A percentile compares a stretch with the other conserved stretches of the same genome.
Conservation (phyloP, 1,284 basidiomycete species). For the Marasmius oreades region DNA sequence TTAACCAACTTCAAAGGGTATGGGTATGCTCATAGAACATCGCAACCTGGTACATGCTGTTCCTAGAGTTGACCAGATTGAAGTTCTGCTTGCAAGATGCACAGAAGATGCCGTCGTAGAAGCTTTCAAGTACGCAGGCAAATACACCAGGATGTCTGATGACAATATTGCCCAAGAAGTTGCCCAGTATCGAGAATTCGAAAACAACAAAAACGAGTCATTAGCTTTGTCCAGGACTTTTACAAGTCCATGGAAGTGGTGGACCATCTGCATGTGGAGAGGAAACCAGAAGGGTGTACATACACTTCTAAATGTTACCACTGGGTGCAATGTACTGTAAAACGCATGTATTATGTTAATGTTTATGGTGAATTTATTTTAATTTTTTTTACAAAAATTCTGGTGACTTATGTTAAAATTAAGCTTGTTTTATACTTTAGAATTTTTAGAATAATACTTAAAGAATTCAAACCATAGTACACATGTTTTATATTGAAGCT, state of each 20-base stretch:
- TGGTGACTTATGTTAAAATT: too few relatives aligned
- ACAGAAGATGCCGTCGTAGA: background rate
- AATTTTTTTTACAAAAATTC: too few relatives aligned
- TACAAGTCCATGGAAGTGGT: background rate
- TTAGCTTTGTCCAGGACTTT: background rate
- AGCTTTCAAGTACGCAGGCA: too few relatives aligned
- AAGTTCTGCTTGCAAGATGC: background rate
- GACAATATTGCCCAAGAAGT: background rate
- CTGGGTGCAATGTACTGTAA: too few relatives aligned
- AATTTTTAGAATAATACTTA: too few relatives aligned
- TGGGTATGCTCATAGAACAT: background rate
- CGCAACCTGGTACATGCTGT: background rate
- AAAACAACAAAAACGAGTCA: too few relatives aligned
- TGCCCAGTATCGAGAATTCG: background rate
- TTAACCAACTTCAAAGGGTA: too few relatives aligned
- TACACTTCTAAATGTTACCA: background rate
- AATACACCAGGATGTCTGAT: background rate
- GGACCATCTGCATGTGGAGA: background rate
- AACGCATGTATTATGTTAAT: too few relatives aligned
- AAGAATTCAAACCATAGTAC: too few relatives aligned
- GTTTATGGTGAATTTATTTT: too few relatives aligned
- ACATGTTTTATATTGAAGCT: too few relatives aligned
- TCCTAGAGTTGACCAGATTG: background rate
- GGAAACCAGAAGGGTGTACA: background rate
- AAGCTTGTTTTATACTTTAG: too few relatives aligned